phyloP scores from a whole-genome alignment of 768 basidiomycete species.

The Astraeus odoratus region DNA sequence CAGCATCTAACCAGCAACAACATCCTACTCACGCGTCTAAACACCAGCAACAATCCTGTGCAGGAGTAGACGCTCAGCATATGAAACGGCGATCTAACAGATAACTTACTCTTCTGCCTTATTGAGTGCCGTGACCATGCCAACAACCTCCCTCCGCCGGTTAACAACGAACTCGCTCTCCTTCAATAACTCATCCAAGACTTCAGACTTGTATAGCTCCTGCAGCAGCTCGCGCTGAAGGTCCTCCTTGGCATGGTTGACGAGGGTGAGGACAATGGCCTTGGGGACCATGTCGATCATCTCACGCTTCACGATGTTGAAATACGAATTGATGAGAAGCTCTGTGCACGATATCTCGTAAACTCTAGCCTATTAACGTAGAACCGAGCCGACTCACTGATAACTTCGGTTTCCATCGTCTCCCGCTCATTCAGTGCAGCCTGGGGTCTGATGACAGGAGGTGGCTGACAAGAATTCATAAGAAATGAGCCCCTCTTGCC shows the following conservation, averaged over 20 bases:
- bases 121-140: slow-evolving; percentile 91
- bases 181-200: slow-evolving; percentile 90
- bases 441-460: slow-evolving; percentile 82
- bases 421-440: slow-evolving; percentile 89
- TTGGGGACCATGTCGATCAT: slow-evolving; percentile 99
- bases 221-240: slow-evolving; percentile 91
- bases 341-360: slow-evolving; percentile 44
- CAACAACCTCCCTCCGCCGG: slow-evolving; percentile 88
- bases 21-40: slow-evolving; percentile 20
- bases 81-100: background rate
- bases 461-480: slow-evolving; percentile 57
- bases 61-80: slow-evolving; percentile 8
- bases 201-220: slow-evolving; percentile 95
- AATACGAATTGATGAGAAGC: slow-evolving; percentile 93
- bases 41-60: slow-evolving; percentile 60
- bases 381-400: slow-evolving; percentile 61
- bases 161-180: slow-evolving; percentile 86
- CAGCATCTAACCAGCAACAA: background rate
- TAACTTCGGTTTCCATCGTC: slow-evolving; percentile 98
- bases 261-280: slow-evolving; percentile 85
- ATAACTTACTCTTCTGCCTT: slow-evolving; percentile 94
- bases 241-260: slow-evolving; percentile 89
- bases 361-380: background rate
- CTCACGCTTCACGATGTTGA: slow-evolving; percentile 97
- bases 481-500: background rate